Base-by-base conservation (phyloP, 768 basidiomycete genomes). In the Suillus hirtellus region DNA sequence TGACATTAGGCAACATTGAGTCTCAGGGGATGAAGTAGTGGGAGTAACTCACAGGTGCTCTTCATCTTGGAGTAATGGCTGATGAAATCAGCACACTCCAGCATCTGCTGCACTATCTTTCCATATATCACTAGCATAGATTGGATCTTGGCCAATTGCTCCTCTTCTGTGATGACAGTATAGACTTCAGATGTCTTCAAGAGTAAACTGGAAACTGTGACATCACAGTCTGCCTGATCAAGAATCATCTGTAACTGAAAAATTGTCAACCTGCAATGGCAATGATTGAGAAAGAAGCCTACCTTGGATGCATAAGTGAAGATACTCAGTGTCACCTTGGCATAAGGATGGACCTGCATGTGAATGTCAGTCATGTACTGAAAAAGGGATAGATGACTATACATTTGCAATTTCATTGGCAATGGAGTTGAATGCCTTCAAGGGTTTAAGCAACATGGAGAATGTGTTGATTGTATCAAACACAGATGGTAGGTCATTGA, bases 81-180 rank as follows among this genome's bases (percentile, higher is more conserved):
- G 42, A 73, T 71, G 40, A 74, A 74, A 60, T 71, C 69, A 0
- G 67, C 67, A 35, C 71, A 72, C 44, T 74, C 72, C 8, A 64
- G 64, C 0, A 67, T 69, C 54, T 72, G 68, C 24, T 65, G 56
- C 1, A 63, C 47, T 12, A 64, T 49, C 15, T 50, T 10, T 15
- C 27, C 19, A 15, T 52, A 40, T 38, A 49, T 31, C 10, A 35
- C 59, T 27, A 58, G 12, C 53, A 46, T 46, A 3, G 62, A 34
- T 9, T 24, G 2, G 21, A 64, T 27, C 24, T 35, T 53, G n/a
- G 40, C 24, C 43, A n/a, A n/a, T 6, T 19, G 35, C 15, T 64
- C 42, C 4, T 46, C 38, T 42, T 60, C 59, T 12, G 21, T 59
- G 8, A 63, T 27, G 21, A 60, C 40, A 4, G 37, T n/a, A 5